Percentiles rank a stretch among this genome's conserved stretches.
Evolutionary conservation across 805 yeast species (phyloP).

Genomic region (Saturnispora sekii): DNA sequence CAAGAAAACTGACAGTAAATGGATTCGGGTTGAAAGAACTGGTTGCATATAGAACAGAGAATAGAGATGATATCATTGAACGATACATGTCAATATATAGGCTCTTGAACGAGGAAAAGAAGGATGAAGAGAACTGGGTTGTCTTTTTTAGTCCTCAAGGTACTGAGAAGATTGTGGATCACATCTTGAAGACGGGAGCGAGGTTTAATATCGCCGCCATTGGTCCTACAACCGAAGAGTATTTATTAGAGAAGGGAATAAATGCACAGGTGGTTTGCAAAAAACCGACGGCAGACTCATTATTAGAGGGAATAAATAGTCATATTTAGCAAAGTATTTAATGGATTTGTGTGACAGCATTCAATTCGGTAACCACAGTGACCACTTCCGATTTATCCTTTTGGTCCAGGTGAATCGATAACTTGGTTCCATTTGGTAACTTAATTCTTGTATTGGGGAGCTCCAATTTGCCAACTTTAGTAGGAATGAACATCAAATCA

Average conservation of each 20-base stretch:
- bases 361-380: constrained; percentile 61
- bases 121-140: constrained; percentile 47
- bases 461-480: constrained; percentile 61
- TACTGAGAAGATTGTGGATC: constrained; percentile 49
- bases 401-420: constrained; percentile 52
- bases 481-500: constrained; percentile 53
- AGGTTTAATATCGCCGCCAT: constrained; percentile 59
- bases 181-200: constrained; percentile 14
- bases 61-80: constrained; percentile 35
- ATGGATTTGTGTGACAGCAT: constrained; percentile 51
- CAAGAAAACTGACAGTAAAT: constrained; percentile 39
- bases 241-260: constrained; percentile 42
- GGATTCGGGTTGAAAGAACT: constrained; percentile 45
- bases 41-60: constrained; percentile 60
- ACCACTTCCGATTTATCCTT: constrained; percentile 61
- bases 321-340: constrained; percentile 18
- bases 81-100: constrained; percentile 10
- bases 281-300: constrained; percentile 60
- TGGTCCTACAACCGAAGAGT: constrained; percentile 84
- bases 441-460: constrained; percentile 54
- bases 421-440: constrained; percentile 21
- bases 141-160: constrained; percentile 92
- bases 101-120: background rate
- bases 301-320: constrained; percentile 33
- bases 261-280: constrained; percentile 53